Percentiles rank a stretch among this genome's conserved stretches.
Conservation (phyloP, 768 basidiomycete species). For the Imleria badia region DNA sequence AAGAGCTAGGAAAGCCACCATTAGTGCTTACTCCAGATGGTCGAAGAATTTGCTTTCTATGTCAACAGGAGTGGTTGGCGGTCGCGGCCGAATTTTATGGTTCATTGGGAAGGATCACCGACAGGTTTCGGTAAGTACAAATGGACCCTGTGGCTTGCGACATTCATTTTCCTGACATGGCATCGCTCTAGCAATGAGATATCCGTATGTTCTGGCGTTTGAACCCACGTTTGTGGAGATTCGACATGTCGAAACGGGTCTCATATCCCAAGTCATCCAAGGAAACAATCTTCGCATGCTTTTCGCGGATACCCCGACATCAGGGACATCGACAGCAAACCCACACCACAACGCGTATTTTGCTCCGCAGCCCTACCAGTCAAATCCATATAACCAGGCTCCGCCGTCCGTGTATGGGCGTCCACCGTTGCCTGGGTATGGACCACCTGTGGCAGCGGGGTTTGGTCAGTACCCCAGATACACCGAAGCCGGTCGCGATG, state of each 20-base stretch:
- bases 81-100: slow-evolving; percentile 89
- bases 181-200: slow-evolving; percentile 74
- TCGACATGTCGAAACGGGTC: slow-evolving; percentile 90
- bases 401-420: slow-evolving; percentile 29
- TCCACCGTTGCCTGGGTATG: slow-evolving; percentile 28
- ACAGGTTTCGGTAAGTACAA: slow-evolving; percentile 85
- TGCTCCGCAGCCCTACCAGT: slow-evolving; percentile 27
- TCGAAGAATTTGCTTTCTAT: slow-evolving; percentile 94
- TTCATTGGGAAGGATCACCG: slow-evolving; percentile 94
- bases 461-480: slow-evolving; percentile 46
- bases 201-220: slow-evolving; percentile 95
- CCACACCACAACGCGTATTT: slow-evolving; percentile 38
- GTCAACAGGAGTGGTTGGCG: slow-evolving; percentile 96
- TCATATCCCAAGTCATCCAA: slow-evolving; percentile 92
- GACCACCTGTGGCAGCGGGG: slow-evolving; percentile 18
- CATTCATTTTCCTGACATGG: slow-evolving; percentile 3
- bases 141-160: not conserved
- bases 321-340: slow-evolving; percentile 62
- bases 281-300: slow-evolving; percentile 86
- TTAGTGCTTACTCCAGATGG: slow-evolving; percentile 5
- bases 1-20: not conserved
- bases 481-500: slow-evolving; percentile 63
- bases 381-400: slow-evolving; percentile 33
- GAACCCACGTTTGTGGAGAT: slow-evolving; percentile 97
- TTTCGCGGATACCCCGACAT: slow-evolving; percentile 92